phyloP scores from a whole-genome alignment of 2,329 filamentous ascomycete genomes.

The Coniochaeta hoffmannii region DNA sequence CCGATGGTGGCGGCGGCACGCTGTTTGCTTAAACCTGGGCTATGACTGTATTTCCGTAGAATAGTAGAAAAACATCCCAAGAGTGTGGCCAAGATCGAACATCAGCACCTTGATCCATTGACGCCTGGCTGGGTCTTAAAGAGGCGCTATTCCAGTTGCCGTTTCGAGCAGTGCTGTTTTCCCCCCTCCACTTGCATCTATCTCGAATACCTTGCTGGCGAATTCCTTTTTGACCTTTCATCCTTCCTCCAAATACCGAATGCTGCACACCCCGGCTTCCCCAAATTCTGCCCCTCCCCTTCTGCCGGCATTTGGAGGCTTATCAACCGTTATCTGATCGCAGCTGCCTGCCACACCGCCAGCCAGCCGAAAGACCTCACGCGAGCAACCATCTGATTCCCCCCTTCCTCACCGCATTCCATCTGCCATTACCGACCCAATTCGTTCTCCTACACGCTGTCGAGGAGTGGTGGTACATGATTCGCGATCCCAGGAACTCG shows the following conservation, averaged over 20 bases:
- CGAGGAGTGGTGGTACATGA: background rate
- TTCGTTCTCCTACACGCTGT: slow-evolving; percentile 16
- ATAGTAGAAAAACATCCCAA: background rate
- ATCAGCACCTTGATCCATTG: background rate
- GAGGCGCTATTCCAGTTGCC: background rate
- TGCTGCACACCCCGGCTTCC: background rate
- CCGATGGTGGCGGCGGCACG: slow-evolving; percentile 15
- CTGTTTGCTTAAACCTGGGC: slow-evolving; percentile 2
- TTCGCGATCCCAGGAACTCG: background rate
- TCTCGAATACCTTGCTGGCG: too few species aligned
- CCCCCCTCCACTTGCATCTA: background rate
- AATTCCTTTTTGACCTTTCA: too few species aligned
- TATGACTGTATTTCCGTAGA: background rate
- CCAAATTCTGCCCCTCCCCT: background rate
- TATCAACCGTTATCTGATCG: background rate
- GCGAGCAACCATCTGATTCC: slow-evolving; percentile 10
- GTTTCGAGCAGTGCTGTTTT: background rate
- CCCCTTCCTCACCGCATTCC: slow-evolving; percentile 2
- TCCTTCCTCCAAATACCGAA: background rate
- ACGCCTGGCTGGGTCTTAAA: background rate
- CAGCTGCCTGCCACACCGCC: background rate
- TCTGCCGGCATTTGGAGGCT: background rate
- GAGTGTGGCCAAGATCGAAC: background rate
- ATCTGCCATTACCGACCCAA: slow-evolving; percentile 6
- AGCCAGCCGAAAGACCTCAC: slow-evolving; percentile 12